Evolutionary conservation across 495 filamentous ascomycete species (phyloP).

Genomic region (Trichoderma orchidacearum): DNA sequence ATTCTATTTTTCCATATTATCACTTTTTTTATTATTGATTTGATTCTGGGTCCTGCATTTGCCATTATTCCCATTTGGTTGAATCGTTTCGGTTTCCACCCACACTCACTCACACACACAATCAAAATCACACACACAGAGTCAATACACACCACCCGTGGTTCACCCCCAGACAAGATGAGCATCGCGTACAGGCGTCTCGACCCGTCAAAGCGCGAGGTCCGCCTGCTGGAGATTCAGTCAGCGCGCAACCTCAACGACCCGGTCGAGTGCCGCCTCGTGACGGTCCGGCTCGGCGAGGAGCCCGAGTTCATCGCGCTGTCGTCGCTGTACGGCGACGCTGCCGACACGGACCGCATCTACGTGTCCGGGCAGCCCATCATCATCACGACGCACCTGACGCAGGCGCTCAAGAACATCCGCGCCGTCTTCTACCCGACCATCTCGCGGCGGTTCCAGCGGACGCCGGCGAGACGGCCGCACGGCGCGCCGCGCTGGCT

Average conservation of each 20-base stretch:
- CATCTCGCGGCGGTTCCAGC: conserved; percentile 2
- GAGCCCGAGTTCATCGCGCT: conserved; percentile 3
- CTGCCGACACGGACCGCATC: not conserved
- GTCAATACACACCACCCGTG: too few species aligned
- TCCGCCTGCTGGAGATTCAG: conserved; percentile 6
- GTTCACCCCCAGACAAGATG: too few species aligned
- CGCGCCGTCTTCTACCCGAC: not conserved
- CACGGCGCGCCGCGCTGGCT: conserved; percentile 2
- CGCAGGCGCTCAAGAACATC: conserved; percentile 2
- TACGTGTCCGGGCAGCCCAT: not conserved
- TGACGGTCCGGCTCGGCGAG: conserved; percentile 2
- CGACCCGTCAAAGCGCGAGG: conserved; percentile 3
- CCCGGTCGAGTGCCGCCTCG: conserved; percentile 1
- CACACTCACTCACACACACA: too few species aligned
- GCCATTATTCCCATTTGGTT: too few species aligned
- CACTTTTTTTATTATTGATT: too few species aligned
- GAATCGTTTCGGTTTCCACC: too few species aligned
- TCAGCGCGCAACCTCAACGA: not conserved
- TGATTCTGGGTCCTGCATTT: too few species aligned
- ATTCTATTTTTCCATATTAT: too few species aligned
- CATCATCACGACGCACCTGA: not conserved
- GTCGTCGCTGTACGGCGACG: conserved; percentile 4
- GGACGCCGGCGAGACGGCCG: not conserved
- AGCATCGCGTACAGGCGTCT: conserved; percentile 2
- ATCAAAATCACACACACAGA: too few species aligned